A percentile compares a stretch with the other conserved stretches of the same genome.
These are phyloP conservation scores for Phytophthora megakarya DNA, from an alignment of 352 stramenopile species.

Conservation along the genomic window DNA sequence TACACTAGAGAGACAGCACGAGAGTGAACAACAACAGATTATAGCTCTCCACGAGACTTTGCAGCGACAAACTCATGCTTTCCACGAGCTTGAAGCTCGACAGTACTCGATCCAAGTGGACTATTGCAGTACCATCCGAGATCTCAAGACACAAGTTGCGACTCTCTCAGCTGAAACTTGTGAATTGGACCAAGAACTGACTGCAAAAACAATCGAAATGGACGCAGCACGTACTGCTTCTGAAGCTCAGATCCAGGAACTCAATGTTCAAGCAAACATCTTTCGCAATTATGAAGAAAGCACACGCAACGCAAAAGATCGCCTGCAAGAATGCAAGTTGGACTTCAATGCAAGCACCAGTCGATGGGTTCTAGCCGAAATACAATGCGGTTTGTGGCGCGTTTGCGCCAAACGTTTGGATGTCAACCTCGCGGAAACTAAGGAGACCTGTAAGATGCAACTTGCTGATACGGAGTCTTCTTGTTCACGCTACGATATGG, in stretches of 20 bases:
- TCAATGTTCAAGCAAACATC: constrained; percentile 3
- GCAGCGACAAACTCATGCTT: constrained; percentile 15
- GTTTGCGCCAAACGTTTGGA: constrained; percentile 10
- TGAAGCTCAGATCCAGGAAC: background rate
- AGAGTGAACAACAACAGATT: constrained; percentile 16
- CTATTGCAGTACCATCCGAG: constrained; percentile 14
- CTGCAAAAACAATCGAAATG: background rate
- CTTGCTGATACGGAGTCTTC: constrained; percentile 28
- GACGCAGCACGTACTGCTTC: background rate
- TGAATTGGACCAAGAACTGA: constrained; percentile 1
- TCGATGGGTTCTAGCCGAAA: constrained; percentile 20
- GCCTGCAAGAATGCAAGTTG: constrained; percentile 21
- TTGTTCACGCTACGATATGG: background rate
- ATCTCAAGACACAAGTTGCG: constrained; percentile 17
- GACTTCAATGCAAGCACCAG: constrained; percentile 17
- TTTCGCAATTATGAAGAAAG: background rate
- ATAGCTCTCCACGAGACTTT: constrained; percentile 20
- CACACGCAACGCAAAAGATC: background rate
- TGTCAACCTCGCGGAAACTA: constrained; percentile 1
- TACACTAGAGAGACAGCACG: constrained; percentile 15
- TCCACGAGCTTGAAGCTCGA: constrained; percentile 18
- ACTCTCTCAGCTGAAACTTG: background rate
- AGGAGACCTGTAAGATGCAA: constrained; percentile 23
- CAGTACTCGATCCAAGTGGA: constrained; percentile 23
- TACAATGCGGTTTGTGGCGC: constrained; percentile 13